Evolutionary conservation across 192 early-diverging fungal genomes (phyloP).

Genomic region (Backusella parvicylindrica): DNA sequence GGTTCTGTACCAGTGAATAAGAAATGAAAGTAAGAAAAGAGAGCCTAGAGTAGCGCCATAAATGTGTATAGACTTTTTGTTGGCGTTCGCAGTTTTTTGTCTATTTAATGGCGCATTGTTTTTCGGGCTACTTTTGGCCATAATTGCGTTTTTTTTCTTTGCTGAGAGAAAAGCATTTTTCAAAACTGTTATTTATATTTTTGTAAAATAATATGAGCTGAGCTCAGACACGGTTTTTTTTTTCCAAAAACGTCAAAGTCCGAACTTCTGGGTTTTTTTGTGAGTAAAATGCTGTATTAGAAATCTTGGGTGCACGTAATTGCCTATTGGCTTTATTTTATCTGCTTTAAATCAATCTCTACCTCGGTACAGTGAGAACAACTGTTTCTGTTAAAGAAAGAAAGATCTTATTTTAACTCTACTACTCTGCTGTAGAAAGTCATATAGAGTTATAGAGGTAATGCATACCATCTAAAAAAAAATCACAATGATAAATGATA

Average conservation of each 20-base stretch:
- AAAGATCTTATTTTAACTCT: too few relatives aligned
- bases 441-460: too few relatives aligned
- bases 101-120: background rate
- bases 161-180: background rate
- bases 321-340: background rate
- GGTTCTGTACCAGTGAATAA: conserved; percentile 1
- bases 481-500: too few relatives aligned
- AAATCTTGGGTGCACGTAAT: background rate
- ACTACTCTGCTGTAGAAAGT: too few relatives aligned
- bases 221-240: conserved; percentile 3
- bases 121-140: background rate
- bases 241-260: background rate
- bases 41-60: background rate
- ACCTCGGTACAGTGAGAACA: background rate
- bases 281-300: background rate
- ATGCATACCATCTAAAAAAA: too few relatives aligned
- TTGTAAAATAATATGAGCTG: background rate
- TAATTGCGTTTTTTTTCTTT: background rate
- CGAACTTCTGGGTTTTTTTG: background rate
- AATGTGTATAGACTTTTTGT: background rate
- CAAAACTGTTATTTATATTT: background rate
- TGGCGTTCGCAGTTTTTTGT: background rate
- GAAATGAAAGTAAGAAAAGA: conserved; percentile 6
- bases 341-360: background rate
- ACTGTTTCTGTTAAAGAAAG: too few relatives aligned